phyloP scores from a whole-genome alignment of 805 yeast species.

The Myxozyma sirexii region DNA sequence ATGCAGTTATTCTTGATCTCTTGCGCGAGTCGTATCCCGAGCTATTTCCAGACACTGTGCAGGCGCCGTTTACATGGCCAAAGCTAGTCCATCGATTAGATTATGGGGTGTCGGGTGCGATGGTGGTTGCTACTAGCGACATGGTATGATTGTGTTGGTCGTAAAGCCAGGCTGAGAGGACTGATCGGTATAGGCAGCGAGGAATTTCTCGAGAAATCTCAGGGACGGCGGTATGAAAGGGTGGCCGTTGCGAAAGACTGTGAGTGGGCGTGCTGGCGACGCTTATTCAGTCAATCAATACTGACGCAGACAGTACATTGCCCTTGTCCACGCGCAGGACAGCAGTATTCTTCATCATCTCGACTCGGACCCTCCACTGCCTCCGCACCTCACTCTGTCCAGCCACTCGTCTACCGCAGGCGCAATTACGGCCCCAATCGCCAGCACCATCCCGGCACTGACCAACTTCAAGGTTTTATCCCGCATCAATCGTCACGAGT shows the following conservation, averaged over 20 bases:
- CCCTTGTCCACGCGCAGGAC: not conserved
- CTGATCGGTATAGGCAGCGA: slow-evolving; percentile 19
- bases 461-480: slow-evolving; percentile 16
- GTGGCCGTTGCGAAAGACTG: slow-evolving; percentile 27
- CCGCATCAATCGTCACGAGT: not conserved
- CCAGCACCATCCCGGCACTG: not conserved
- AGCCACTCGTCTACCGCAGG: not conserved
- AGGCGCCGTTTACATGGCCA: slow-evolving; percentile 26
- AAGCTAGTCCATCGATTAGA: slow-evolving; percentile 30
- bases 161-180: not conserved
- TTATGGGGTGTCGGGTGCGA: slow-evolving; percentile 33
- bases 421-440: not conserved
- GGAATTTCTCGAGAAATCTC: slow-evolving; percentile 12
- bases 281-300: too few species aligned
- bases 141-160: slow-evolving; percentile 1
- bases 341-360: not conserved
- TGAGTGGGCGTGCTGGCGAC: too few species aligned
- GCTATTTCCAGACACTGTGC: not conserved
- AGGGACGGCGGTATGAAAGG: slow-evolving; percentile 27
- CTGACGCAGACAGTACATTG: not conserved
- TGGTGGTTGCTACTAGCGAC: slow-evolving; percentile 24
- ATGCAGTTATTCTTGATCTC: slow-evolving; percentile 7
- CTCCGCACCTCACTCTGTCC: too few species aligned
- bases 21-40: slow-evolving; percentile 13
- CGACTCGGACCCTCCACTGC: not conserved